Base-by-base conservation (phyloP, 2,329 filamentous ascomycete genomes). In the Lachnellula occidentalis region DNA sequence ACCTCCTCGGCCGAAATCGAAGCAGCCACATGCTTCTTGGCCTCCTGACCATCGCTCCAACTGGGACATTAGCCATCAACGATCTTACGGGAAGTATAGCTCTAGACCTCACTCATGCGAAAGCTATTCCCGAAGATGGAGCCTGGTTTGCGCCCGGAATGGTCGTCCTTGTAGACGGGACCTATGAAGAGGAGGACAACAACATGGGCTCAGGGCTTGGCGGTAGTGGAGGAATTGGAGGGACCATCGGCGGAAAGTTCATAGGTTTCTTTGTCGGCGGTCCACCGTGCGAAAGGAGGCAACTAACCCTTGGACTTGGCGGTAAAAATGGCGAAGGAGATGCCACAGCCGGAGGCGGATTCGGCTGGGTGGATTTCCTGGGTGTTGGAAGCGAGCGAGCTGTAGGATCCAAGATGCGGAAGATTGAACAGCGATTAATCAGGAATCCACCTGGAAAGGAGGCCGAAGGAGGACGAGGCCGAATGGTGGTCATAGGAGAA, bases 311-410 rank as follows among this genome's bases (percentile, higher is more conserved):
- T 3, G 92, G 92, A 9, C 81, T 78, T 53, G 80, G 77, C 15
- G 80, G 84, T 21, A 76, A 78, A n/a, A 63, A 68, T 43, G 78
- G 78, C 11, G 72, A 75, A 19, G 79, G 82, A 56, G 69, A 71
- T 24, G 76, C 82, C 58, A 84, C 81, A 39, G 82, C 88, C 42
- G 87, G 86, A 27, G 88, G 88, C 55, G 90, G 89, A 1, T 96
- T 97, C 67, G 94, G 94, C 43, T 99, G 94, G 92, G 91, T 96
- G 51, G 94, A 97, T 70, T 99, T 97, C 67, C 77, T 97, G 1
- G 94, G 92, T 5, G 82, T 94, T 1, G 92, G 92, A 36, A 95
- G 90, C 65, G 90, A 96, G 70, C 86, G 91, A 45, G 91, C 90
- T 6, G 82, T 87, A 1, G 92, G 92, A 0, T 71, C 81, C 1